Base-by-base conservation (phyloP, 495 filamentous ascomycete genomes). In the Hypoxylon subgilvum region DNA sequence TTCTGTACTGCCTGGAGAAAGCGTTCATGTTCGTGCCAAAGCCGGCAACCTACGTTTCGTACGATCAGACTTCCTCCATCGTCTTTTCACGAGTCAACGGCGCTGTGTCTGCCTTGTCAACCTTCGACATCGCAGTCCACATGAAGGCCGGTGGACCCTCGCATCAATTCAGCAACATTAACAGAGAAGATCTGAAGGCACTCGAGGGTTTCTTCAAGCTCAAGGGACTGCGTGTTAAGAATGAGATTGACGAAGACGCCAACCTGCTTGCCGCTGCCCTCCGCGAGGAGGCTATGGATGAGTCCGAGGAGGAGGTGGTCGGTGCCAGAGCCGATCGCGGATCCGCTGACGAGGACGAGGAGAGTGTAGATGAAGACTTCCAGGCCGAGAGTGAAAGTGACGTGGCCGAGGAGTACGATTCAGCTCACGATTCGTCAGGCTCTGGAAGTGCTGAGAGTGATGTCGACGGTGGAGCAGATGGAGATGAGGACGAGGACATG, bases 1-100 rank as follows among this genome's bases (percentile, higher is more conserved):
- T 95, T 63, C 76, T 99, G 22, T 99, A 94, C 79, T 97, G 92
- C 73, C 74, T 99, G 61, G 95, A 99, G 72, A 96, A 96, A 76
- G 94, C 92, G 6, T 93, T 99, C 67, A 94, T 99, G 82, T 99
- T 99, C 63, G 94, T 99, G 4, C 95, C 95, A 1, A 99, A 99
- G 72, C 95, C 95, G 0, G 92, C 95, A 0, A 96, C 92, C 1
- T 97, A 96, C 74, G 92, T 99, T 28, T 86, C 91, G 32, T 89
- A 96, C 69, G 95, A 97, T 54, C 90, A 93, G 58, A 85, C 96
- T 13, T 82, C 87, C 5, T 86, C 88, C 28, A 88, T 99, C 50
- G 96, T 91, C 6, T 94, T 99, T 84, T 96, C 92, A 14, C 90
- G 94, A 67, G 92, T 99, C 17, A 91, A 90, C 23, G 95, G 95